Base-by-base conservation (phyloP, 2,329 filamentous ascomycete species). In the Fusarium guadeloupense region DNA sequence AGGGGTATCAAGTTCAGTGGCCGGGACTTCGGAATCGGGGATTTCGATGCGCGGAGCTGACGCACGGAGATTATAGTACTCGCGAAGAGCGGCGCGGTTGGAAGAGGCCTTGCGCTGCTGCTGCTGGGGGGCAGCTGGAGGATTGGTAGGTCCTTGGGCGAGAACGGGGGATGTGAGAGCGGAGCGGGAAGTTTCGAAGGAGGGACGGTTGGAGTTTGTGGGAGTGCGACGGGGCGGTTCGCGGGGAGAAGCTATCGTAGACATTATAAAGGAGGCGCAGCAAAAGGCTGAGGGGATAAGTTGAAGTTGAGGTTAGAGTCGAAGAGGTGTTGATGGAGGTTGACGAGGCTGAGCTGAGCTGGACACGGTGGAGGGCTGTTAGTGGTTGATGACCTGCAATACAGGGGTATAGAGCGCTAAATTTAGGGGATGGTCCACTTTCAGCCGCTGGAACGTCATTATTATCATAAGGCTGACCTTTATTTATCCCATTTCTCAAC, bases 1-100 rank as follows among this genome's bases (percentile, higher is more conserved):
- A 1, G 84, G 78, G 45, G 79, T 82, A 76, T 97, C 94, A 50
- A 98, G 83, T 71, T 95, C 91, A 47, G 85, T 84, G 23, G 84
- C 72, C 5, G 86, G 82, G 16, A 90, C 85, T 61, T 89, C 87
- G 17, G 82, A 84, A 48, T 79, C 75, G 31, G 74, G 72, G 65
- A 75, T 62, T 76, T 81, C 61, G 76, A 85, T 69, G 76, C 78
- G 70, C 20, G 75, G 67, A 76, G 76, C 23, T 59, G 76, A 14
- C 73, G 83, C 64, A 71, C 76, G 34, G 43, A 98, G 84, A 72
- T 95, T 95, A 78, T 98, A 98, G 81, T 97, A 98, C 72, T 97
- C 93, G 69, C 95, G 90, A 17, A 98, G 84, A 7, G 94, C 94
- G 51, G 90, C 87, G 64, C 94, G 90, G 77, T 96, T 96, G 59